Base-by-base conservation (phyloP, 225 moss, liverwort and hornwort genomes). In the Sphagnum contortum region DNA sequence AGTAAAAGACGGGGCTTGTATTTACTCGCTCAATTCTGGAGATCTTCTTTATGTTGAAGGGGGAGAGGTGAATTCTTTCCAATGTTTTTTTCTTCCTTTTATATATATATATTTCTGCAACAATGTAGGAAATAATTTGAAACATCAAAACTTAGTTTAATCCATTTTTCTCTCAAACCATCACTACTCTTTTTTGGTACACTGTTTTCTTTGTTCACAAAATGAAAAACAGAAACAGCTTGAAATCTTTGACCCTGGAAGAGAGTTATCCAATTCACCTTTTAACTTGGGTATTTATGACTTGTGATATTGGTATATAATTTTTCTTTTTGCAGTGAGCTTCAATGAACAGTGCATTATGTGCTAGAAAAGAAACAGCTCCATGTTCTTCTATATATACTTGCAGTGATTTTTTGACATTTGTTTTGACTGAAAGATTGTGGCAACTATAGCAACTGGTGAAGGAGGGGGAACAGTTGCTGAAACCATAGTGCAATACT, bases 401-500 rank as follows among this genome's bases (percentile, higher is more conserved):
- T 29, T 29, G 29, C 29, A 29, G 29, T 29, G 59, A 12, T 13
- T 60, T 45, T n/a, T 60, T 7, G 45, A 5, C 45, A 2, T 13
- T 7, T 60, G 59, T 60, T 60, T 12, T 60, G 9, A 11, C 6
- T 51, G 71, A 69, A 61, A 94, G 95, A 85, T 92, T 82, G 75
- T 96, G 45, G 74, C 70, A 57, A 83, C 83, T 2, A 77, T 96
- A 63, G 70, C 67, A 44, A 65, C 71, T 11, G 48, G 68, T 3
- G 74, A 85, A 47, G 69, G 79, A 60, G 79, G 75, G 65, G 55
- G 74, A 44, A 68, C 71, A 59, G 70, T 60, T 3, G 78, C 83
- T 0, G 88, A 88, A 3, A 64, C 75, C 50, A 87, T 95, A n/a
- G 77, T 87, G 8, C 92, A 88, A 62, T 90, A 89, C 61, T 95